Conservation (phyloP, 441 rosid species). For the Populus hybrid region DNA sequence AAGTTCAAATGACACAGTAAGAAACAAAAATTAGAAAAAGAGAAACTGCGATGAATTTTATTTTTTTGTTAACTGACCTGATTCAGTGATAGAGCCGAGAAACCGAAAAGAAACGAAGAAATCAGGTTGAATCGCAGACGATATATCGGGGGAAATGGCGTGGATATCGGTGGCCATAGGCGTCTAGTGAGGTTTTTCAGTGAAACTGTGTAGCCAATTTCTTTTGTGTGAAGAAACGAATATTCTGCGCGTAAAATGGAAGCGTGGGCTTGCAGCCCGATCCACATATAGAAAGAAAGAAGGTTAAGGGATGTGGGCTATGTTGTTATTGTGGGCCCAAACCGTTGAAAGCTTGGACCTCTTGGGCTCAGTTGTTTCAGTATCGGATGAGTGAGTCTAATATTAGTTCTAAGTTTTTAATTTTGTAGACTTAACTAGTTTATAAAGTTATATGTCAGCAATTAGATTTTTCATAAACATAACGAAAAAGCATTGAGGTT, state of each 20-base stretch:
- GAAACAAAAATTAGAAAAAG: background rate
- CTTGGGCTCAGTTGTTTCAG: background rate
- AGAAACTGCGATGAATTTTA: background rate
- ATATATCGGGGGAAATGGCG: conserved; percentile 16
- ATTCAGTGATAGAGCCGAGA: background rate
- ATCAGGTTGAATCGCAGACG: background rate
- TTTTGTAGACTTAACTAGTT: background rate
- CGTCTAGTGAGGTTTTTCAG: conserved; percentile 14
- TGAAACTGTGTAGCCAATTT: too few relatives aligned
- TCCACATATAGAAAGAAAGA: background rate
- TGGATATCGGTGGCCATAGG: conserved; percentile 37
- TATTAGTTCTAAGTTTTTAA: too few relatives aligned
- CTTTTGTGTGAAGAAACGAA: too few relatives aligned
- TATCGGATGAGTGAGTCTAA: background rate
- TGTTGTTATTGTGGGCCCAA: background rate
- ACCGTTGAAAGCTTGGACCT: too few relatives aligned
- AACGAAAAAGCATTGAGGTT: too few relatives aligned
- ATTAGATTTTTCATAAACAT: too few relatives aligned
- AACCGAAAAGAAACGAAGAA: background rate
- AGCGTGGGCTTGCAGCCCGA: too few relatives aligned
- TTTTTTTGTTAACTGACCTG: conserved; percentile 8
- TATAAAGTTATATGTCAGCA: too few relatives aligned
- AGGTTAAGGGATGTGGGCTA: background rate
- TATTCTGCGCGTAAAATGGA: too few relatives aligned
- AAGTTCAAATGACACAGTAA: background rate